Conservation (phyloP, 306 rosid species). For the Neltuma alba region DNA sequence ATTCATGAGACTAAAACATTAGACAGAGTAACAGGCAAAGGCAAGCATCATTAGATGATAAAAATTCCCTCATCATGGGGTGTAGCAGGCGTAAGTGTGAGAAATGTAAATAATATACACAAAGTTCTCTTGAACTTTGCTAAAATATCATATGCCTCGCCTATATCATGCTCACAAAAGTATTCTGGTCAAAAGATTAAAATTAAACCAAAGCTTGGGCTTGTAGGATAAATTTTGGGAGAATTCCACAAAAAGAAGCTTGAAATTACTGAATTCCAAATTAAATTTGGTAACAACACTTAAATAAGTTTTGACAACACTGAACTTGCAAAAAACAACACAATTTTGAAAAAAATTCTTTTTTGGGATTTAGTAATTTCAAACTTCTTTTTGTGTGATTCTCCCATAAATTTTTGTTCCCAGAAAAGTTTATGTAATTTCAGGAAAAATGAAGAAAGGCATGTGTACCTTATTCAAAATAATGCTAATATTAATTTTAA, state of each 20-base stretch:
- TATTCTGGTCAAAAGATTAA: not conserved
- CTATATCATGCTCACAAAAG: not conserved
- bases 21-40: not conserved
- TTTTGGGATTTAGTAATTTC: no score
- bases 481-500: not conserved
- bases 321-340: no score
- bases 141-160: not conserved
- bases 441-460: not conserved
- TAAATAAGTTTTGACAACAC: no score
- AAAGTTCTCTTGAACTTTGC: not conserved
- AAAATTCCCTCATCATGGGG: not conserved
- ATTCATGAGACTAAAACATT: not conserved
- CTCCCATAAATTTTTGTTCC: not conserved
- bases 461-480: not conserved
- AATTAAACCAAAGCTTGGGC: not conserved
- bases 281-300: no score
- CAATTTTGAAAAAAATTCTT: no score
- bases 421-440: not conserved
- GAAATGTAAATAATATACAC: not conserved
- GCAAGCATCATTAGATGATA: constrained; percentile 3
- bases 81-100: constrained; percentile 4
- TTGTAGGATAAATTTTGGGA: not conserved
- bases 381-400: no score
- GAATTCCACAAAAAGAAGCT: no score
- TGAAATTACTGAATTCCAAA: no score